Percentiles rank a stretch among this genome's conserved stretches.
These are phyloP conservation scores for Mucor saturninus DNA, from an alignment of 371 early-diverging fungal genomes.

Conservation along the genomic window DNA sequence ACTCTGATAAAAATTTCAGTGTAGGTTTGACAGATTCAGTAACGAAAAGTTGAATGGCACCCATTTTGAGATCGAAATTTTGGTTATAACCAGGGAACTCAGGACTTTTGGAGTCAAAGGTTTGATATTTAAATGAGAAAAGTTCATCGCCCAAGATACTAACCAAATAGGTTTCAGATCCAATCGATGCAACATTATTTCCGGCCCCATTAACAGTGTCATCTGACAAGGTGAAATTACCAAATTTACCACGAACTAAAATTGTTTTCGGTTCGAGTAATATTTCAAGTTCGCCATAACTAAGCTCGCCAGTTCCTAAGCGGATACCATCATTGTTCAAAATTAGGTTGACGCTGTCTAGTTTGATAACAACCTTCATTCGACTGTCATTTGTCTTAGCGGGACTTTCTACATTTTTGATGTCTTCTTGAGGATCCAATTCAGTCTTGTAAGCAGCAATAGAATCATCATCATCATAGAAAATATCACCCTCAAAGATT, in stretches of 20 bases:
- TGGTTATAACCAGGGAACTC: constrained; percentile 76
- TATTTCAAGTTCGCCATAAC: constrained; percentile 60
- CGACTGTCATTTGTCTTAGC: constrained; percentile 7
- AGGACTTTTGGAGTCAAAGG: constrained; percentile 48
- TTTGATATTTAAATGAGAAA: constrained; percentile 76
- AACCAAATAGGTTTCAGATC: constrained; percentile 55
- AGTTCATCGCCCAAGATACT: constrained; percentile 77
- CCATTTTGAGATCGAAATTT: constrained; percentile 64
- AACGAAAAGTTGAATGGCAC: constrained; percentile 67
- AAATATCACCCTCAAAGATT: constrained; percentile 8
- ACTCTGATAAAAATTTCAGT: constrained; percentile 70
- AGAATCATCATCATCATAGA: constrained; percentile 9
- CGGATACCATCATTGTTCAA: constrained; percentile 67
- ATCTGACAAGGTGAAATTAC: constrained; percentile 71
- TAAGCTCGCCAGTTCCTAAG: constrained; percentile 68
- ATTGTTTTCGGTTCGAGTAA: constrained; percentile 53
- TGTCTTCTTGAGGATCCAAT: background rate
- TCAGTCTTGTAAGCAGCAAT: background rate
- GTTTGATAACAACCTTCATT: constrained; percentile 66
- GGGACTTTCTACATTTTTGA: background rate
- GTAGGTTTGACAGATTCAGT: constrained; percentile 59
- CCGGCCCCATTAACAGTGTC: constrained; percentile 29
- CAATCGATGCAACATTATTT: background rate
- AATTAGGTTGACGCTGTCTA: constrained; percentile 70
- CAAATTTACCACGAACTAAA: constrained; percentile 70